Conservation (phyloP, 2,329 filamentous ascomycete genomes). For the Orbilia blumenaviensis region DNA sequence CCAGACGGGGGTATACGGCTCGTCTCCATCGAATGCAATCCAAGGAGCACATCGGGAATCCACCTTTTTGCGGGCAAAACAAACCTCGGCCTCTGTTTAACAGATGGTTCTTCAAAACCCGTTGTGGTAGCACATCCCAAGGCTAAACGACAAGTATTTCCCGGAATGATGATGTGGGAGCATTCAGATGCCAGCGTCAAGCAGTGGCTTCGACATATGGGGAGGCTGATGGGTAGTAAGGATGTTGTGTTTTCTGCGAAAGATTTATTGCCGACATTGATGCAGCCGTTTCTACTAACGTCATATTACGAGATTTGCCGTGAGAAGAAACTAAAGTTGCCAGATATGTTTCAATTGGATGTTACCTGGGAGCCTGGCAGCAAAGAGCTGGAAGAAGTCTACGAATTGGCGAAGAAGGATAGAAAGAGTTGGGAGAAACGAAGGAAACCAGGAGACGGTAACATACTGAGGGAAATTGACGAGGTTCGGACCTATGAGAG, state of each 20-base stretch:
- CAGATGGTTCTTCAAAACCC: background rate
- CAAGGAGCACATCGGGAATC: constrained; percentile 58
- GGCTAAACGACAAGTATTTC: constrained; percentile 53
- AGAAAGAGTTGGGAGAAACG: constrained; percentile 9
- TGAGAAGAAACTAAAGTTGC: constrained; percentile 54
- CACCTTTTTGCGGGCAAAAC: constrained; percentile 58
- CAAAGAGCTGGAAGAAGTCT: constrained; percentile 9
- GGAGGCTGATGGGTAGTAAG: constrained; percentile 57
- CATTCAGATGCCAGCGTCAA: constrained; percentile 55
- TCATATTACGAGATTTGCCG: constrained; percentile 58
- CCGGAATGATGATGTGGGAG: constrained; percentile 58
- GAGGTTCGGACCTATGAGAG: no score
- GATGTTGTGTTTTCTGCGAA: constrained; percentile 58
- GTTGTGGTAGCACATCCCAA: constrained; percentile 38
- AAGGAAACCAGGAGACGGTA: background rate
- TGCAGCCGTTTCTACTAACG: constrained; percentile 59
- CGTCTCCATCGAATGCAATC: constrained; percentile 59
- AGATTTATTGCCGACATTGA: constrained; percentile 57
- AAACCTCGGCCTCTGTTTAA: constrained; percentile 44
- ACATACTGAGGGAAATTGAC: background rate
- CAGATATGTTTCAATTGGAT: constrained; percentile 57
- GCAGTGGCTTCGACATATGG: constrained; percentile 58
- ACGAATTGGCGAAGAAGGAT: constrained; percentile 7
- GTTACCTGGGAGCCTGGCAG: constrained; percentile 55
- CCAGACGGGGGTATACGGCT: constrained; percentile 25